Percentiles rank a stretch among this genome's conserved stretches.
phyloP scores from a whole-genome alignment of 208 protist genomes.

The Novymonas esmeraldas region DNA sequence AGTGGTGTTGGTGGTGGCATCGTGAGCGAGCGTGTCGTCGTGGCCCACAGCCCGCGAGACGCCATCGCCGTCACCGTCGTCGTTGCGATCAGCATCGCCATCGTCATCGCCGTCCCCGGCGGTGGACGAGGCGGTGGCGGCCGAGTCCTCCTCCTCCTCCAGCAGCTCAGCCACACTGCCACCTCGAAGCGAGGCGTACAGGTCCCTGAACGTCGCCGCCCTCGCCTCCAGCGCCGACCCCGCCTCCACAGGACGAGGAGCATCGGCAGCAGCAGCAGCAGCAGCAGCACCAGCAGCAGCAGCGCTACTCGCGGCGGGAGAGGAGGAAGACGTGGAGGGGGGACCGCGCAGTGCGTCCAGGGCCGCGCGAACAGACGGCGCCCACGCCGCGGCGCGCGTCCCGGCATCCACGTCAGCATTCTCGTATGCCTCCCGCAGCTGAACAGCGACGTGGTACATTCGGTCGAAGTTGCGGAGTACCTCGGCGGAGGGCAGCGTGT shows the following conservation, averaged over 20 bases:
- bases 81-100: too few species aligned
- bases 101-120: neutral
- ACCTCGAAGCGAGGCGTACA: conserved; percentile 9
- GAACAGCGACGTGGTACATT: conserved; percentile 59
- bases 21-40: too few species aligned
- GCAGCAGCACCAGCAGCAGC: too few species aligned
- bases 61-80: too few species aligned
- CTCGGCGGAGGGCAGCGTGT: conserved; percentile 64
- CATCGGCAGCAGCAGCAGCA: too few species aligned
- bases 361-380: conserved; percentile 28
- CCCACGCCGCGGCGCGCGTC: conserved; percentile 23
- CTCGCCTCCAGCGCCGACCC: too few species aligned
- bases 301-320: too few species aligned
- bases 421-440: conserved; percentile 20
- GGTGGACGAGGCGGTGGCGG: neutral
- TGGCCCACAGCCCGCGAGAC: too few species aligned
- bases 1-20: too few species aligned
- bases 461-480: conserved; percentile 63
- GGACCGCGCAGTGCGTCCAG: conserved; percentile 28
- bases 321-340: too few species aligned
- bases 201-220: neutral
- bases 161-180: conserved; percentile 21
- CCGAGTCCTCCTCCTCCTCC: too few species aligned
- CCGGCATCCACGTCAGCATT: neutral
- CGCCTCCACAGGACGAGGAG: too few species aligned